phyloP scores from a whole-genome alignment of 768 basidiomycete species.

The Suillus spraguei region DNA sequence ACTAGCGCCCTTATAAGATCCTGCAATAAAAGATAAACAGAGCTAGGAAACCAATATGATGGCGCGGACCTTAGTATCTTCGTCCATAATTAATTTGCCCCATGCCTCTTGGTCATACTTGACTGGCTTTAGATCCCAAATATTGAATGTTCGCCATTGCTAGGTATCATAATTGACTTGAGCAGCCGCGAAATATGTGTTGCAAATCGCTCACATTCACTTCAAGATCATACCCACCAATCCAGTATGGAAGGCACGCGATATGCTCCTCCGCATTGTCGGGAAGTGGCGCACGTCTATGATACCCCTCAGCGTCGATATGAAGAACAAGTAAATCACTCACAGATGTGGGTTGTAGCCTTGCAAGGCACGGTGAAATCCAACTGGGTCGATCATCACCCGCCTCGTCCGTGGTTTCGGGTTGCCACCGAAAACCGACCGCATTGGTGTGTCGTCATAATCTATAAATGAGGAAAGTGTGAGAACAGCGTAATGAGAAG shows the following conservation, averaged over 20 bases:
- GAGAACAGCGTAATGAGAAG: neutral
- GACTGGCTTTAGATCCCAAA: conserved; percentile 1
- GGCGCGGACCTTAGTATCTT: neutral
- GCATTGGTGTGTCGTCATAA: neutral
- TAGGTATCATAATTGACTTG: neutral
- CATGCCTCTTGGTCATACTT: neutral
- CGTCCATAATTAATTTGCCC: neutral
- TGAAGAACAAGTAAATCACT: neutral
- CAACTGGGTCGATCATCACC: conserved; percentile 7
- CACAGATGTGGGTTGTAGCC: conserved; percentile 5
- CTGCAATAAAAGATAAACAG: neutral
- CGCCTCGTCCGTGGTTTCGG: neutral
- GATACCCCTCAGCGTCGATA: neutral
- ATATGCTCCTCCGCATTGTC: neutral
- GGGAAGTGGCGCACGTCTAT: conserved; percentile 2
- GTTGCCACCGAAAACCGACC: neutral
- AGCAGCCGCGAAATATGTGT: neutral
- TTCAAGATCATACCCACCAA: conserved; percentile 6
- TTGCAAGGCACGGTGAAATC: neutral
- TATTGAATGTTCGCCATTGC: conserved; percentile 1
- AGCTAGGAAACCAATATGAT: neutral
- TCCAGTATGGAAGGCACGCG: conserved; percentile 3
- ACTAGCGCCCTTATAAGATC: conserved; percentile 1
- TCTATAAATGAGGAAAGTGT: neutral
- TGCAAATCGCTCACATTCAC: neutral